phyloP scores from a whole-genome alignment of 2,329 filamentous ascomycete genomes.

The Fusarium sulawesiense region DNA sequence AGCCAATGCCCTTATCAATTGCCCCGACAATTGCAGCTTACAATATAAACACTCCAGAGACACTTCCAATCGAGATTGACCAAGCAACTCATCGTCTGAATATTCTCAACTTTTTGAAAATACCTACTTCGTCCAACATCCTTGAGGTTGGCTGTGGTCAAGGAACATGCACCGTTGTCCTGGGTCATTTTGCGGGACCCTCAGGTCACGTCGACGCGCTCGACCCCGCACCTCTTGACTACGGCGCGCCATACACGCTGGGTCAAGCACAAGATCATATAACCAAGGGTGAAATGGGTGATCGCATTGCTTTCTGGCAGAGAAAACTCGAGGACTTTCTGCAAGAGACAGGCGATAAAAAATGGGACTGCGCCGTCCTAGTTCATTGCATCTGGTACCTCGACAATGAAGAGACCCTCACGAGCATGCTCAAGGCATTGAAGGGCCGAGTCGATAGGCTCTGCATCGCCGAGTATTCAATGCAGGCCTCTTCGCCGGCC shows the following conservation, averaged over 20 bases:
- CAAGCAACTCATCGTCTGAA: conserved; percentile 9
- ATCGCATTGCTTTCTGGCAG: neutral
- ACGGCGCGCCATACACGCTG: conserved; percentile 19
- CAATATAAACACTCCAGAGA: neutral
- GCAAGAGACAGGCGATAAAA: neutral
- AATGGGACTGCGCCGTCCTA: conserved; percentile 13
- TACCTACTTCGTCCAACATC: neutral
- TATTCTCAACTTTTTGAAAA: neutral
- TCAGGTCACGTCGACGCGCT: conserved; percentile 8
- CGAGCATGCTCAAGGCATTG: neutral
- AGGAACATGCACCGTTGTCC: conserved; percentile 22
- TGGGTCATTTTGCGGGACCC: neutral
- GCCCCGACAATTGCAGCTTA: neutral
- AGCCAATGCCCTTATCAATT: neutral
- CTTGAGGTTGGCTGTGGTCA: conserved; percentile 17
- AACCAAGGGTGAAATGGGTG: neutral
- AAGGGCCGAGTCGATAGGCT: neutral
- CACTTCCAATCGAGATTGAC: conserved; percentile 10
- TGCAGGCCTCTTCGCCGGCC: conserved; percentile 8
- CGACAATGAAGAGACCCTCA: neutral
- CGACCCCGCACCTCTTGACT: conserved; percentile 19
- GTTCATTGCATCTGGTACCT: conserved; percentile 22
- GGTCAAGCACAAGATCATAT: conserved; percentile 17
- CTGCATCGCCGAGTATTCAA: conserved; percentile 15
- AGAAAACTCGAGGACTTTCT: neutral